phyloP scores from a whole-genome alignment of 1,139 yeast genomes.

The Hemisphaericaspora subhashii region DNA sequence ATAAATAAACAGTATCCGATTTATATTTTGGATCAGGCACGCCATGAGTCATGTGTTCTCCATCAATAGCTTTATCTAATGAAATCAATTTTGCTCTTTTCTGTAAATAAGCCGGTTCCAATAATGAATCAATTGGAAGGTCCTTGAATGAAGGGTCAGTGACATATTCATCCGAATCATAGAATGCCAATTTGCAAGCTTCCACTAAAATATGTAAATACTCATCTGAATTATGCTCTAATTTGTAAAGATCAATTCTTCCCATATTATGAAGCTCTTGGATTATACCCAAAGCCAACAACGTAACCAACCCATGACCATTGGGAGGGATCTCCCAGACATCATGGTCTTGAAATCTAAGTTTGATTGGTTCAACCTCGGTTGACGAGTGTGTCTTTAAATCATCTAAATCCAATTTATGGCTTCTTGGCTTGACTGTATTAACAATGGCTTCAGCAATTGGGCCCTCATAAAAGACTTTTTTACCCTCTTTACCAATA shows the following conservation, averaged over 20 bases:
- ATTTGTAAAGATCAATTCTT: slow-evolving; percentile 39
- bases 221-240: slow-evolving; percentile 69
- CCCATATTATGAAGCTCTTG: slow-evolving; percentile 52
- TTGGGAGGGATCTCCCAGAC: slow-evolving; percentile 82
- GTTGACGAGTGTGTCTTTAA: slow-evolving; percentile 56
- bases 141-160: slow-evolving; percentile 56
- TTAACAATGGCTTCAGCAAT: slow-evolving; percentile 66
- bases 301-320: slow-evolving; percentile 76
- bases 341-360: slow-evolving; percentile 44
- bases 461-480: slow-evolving; percentile 68
- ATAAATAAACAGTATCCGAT: slow-evolving; percentile 77
- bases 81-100: slow-evolving; percentile 51
- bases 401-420: slow-evolving; percentile 57
- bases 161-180: slow-evolving; percentile 75
- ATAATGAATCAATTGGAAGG: slow-evolving; percentile 34
- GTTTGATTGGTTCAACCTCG: slow-evolving; percentile 59
- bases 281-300: slow-evolving; percentile 66
- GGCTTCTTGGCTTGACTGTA: slow-evolving; percentile 53
- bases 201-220: slow-evolving; percentile 71
- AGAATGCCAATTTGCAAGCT: slow-evolving; percentile 69
- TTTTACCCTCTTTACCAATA: slow-evolving; percentile 58
- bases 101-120: slow-evolving; percentile 46
- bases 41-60: slow-evolving; percentile 47
- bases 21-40: slow-evolving; percentile 64
- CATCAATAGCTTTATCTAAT: slow-evolving; percentile 38